Base-by-base conservation (phyloP, 805 yeast species). In the Torulaspora gathmanii region DNA sequence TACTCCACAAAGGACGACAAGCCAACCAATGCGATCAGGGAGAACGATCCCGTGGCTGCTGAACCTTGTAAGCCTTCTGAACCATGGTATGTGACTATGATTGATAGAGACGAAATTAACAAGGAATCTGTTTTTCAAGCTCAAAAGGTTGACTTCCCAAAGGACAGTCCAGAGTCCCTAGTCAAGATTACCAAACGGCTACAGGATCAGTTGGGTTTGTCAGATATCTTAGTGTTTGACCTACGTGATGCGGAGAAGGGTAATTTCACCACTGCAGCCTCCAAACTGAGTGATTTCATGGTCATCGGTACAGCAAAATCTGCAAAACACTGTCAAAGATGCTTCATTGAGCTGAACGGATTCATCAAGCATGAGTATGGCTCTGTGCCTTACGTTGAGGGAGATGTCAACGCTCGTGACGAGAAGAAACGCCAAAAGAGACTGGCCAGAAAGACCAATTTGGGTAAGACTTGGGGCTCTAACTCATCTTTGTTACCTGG, bases 261-360 rank as follows among this genome's bases (percentile, higher is more conserved):
- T 50, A 57, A 69, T 13, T 71, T 69, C 19, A 69, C 73, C 7
- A 65, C 75, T 1, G 56, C 70, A 2, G 58, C 50, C 10, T 48
- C 56, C 22, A 53, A 50, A 63, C 70, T 28, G 44, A 68, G 74
- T 8, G 70, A 74, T 44, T 72, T 76, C 45, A 75, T 81, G 73
- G 67, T 91, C 4, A 67, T 91, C 0, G 77, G 82, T 15, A 78
- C 93, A 0, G 96, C 95, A 3, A 83, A 82, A 61, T 79, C 90
- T 25, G 77, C 79, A 30, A 81, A 77, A 50, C 98, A 90, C 66
- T 67, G 88, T 17, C 80, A 75, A 52, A 82, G 80, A 50, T 88
- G 95, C 1, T 78, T 85, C 2, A 67, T 68, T 12, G 82, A 79
- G 52, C 65, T 89, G 30, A 70, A 77, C 40, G 70, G 71, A 22